Base-by-base conservation (phyloP, 2,329 filamentous ascomycete genomes). In the Stromatinia cepivora region DNA sequence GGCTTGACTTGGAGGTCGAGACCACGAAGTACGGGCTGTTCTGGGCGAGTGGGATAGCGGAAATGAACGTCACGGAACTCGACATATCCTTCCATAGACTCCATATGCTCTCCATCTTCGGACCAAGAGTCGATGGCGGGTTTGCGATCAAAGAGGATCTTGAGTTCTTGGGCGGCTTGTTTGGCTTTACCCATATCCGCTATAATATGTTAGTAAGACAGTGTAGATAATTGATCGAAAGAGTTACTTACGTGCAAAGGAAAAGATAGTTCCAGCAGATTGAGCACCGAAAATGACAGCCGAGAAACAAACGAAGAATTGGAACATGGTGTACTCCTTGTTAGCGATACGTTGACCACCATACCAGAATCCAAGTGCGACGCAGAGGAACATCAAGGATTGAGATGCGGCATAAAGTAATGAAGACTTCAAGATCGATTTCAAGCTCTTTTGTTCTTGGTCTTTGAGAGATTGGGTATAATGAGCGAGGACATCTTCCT, bases 51-150 rank as follows among this genome's bases (percentile, higher is more conserved):
- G 0, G 94, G 94, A 77, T 98, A 99, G 54, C 93, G 88, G 85
- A 97, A 98, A 79, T 97, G 93, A 2, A 98, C 93, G 73, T 96
- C 89, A 28, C 91, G 88, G 82, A 99, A 97, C 79, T 98, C 93
- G 72, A 99, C 87, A 17, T 85, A 86, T 36, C 94, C 94, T 28
- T 95, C 87, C 34, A 94, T 85, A 2, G 83, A 77, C 1, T 86
- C 80, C 9, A 96, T 75, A 2, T 80, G 81, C 25, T 87, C 85
- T 22, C 93, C 93, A 0, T 90, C 87, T 0, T 84, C 74, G 0
- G 90, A 91, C 92, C 92, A 96, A 0, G 89, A 88, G 77, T 97
- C 94, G 73, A 98, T 95, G 3, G 82, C 81, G 0, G 95, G 94
- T 73, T 90, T 86, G 70, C 91, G 88, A 77, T 97, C 93, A 75